Evolutionary conservation across 1,284 basidiomycete species (phyloP), one percentile per base, ranked within the genome.

Genomic region (Tilletiopsis washingtonensis): DNA sequence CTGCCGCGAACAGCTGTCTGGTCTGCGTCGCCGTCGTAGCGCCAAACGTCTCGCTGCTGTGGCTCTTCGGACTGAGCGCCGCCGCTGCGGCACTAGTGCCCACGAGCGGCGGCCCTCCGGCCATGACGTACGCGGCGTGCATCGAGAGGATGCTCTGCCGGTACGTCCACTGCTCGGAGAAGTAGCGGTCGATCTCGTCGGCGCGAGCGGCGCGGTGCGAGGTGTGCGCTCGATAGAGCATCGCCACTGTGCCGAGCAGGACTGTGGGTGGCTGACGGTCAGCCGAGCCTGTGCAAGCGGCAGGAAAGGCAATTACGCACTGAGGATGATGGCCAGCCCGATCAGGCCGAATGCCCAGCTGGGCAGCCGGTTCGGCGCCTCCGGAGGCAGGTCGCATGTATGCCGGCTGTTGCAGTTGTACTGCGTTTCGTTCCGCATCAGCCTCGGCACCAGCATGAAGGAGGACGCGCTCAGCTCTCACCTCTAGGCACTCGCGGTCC

Each of bases 161-260:
- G 36, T 44, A 53, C 6, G 47, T 53, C 51, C 51, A 53, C 26
- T 53, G 51, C 25, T 53, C 51, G 29, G 41, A 39, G 26, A 53
- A 53, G 49, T 49, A 53, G 21, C 49, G 45, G 17, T 50, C 47
- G 19, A 53, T 50, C 46, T 53, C 51, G 24, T 53, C 51, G 12
- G 47, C 38, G 27, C 51, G 24, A 14, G 27, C 40, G 21, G 42
- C 43, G 1, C 51, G 40, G 36, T 53, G 45, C 19, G 32, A n/a
- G 12, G 25, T n/a, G 23, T 53, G 51, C 7, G 48, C 32, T 7
- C 43, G 40, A 21, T 50, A 50, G 24, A 53, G 51, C 9, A 17
- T 17, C 3, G 19, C n/a, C 14, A 53, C 47, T 6, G 49, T 48
- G 12, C 17, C 17, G 24, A 34, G 5, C 15, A 53, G 25, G 2